Percentiles rank a stretch among this genome's conserved stretches.
phyloP scores from a whole-genome alignment of 2,329 filamentous ascomycete species.

The Claviceps sp. region DNA sequence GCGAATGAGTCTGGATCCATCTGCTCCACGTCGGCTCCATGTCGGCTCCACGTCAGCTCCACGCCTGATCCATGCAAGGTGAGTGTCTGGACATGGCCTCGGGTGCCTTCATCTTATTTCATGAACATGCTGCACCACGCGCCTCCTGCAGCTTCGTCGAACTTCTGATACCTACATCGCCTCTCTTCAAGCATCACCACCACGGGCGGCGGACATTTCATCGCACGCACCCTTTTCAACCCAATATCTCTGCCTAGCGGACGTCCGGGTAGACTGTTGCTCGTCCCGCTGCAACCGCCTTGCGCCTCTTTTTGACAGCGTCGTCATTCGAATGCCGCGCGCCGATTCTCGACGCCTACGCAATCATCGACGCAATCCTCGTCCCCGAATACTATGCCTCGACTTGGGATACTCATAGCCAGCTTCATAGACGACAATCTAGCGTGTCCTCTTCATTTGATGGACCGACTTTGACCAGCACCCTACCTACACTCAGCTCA shows the following conservation, averaged over 20 bases:
- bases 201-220: too few species aligned
- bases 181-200: too few species aligned
- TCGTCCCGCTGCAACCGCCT: neutral
- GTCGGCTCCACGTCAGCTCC: neutral
- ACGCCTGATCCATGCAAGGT: too few species aligned
- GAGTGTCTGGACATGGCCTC: too few species aligned
- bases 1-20: neutral
- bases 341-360: neutral
- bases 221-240: neutral
- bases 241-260: neutral
- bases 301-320: neutral
- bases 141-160: too few species aligned
- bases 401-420: neutral
- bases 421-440: neutral
- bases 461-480: neutral
- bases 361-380: neutral
- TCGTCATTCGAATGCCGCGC: constrained; percentile 1
- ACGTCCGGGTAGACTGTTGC: neutral
- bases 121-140: too few species aligned
- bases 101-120: too few species aligned
- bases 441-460: neutral
- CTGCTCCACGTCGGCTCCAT: too few species aligned
- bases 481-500: neutral
- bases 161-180: too few species aligned
- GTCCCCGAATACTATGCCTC: constrained; percentile 1